Conservation (phyloP, 345 rosid genomes). For the Boechera retrofracta region DNA sequence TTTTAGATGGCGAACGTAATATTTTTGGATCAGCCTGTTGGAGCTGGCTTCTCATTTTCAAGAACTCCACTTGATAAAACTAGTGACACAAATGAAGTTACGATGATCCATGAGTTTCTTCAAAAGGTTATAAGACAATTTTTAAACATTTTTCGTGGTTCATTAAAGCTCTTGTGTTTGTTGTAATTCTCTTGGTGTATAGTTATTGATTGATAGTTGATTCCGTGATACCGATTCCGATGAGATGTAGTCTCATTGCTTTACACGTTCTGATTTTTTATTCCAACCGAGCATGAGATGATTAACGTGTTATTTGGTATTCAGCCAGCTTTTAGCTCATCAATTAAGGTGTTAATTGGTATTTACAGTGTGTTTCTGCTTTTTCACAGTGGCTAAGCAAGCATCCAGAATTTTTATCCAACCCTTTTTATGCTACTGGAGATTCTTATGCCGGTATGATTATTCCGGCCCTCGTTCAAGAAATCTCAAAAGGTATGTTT, state of each 20-base stretch:
- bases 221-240: too few relatives aligned
- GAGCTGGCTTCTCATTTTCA: constrained; percentile 74
- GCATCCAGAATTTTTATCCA: constrained; percentile 56
- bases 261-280: too few relatives aligned
- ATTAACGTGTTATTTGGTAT: too few relatives aligned
- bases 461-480: constrained; percentile 57
- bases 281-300: too few relatives aligned
- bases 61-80: constrained; percentile 35
- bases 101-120: constrained; percentile 53
- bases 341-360: too few relatives aligned
- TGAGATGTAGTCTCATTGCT: too few relatives aligned
- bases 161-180: too few relatives aligned
- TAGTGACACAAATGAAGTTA: constrained; percentile 52
- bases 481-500: constrained; percentile 37
- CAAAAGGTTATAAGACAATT: constrained; percentile 44
- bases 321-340: too few relatives aligned
- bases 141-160: too few relatives aligned
- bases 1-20: constrained; percentile 61
- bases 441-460: constrained; percentile 65
- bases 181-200: too few relatives aligned
- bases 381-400: constrained; percentile 57
- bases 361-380: too few relatives aligned
- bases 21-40: constrained; percentile 69
- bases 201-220: too few relatives aligned
- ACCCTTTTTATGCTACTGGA: constrained; percentile 59